Base-by-base conservation (phyloP, 2,329 filamentous ascomycete genomes). In the Clonostachys rhizophaga region DNA sequence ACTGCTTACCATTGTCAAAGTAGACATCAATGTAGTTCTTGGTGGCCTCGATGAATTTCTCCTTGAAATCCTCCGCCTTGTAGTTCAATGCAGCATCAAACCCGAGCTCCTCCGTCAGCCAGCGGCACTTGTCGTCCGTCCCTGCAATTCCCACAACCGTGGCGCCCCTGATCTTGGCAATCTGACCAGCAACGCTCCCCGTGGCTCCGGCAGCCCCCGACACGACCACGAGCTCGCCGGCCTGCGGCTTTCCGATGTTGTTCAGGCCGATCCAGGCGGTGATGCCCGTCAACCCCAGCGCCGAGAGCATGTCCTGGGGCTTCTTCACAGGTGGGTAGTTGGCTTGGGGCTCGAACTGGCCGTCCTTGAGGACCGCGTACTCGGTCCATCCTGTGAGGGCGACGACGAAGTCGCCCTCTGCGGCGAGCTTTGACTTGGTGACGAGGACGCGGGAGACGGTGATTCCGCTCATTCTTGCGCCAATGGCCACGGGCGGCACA, bases 181-280 rank as follows among this genome's bases (percentile, higher is more conserved):
- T 89, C 67, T 92, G 88, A 1, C 86, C 87, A 0, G 81, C 87
- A 2, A 91, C 79, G 58, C 79, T 86, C 2, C 88, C 88, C 0
- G 88, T 91, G 0, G 87, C 88, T 3, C 88, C 88, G 1, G 87
- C 88, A 3, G 88, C 88, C 6, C 86, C 87, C 11, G 81, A 86
- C 0, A 92, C 84, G 8, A 91, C 86, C 2, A 91, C 86, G 5
- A 86, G 83, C 52, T 91, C 86, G 5, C 86, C 86, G 3, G 76
- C 64, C 62, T 84, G 81, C 36, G 86, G 79, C 46, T 85, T 69
- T 2, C 80, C 87, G 41, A 91, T 78, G 46, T 86, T 76, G 33
- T 79, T 63, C 59, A 91, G 79, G n/a, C 87, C 87, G 51, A 87
- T 86, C 66, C 89, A 91, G 2, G 87, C 87, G 0, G 88, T 91